Evolutionary conservation across 2,329 filamentous ascomycete species (phyloP).

Genomic region (Mariannaea sp.): DNA sequence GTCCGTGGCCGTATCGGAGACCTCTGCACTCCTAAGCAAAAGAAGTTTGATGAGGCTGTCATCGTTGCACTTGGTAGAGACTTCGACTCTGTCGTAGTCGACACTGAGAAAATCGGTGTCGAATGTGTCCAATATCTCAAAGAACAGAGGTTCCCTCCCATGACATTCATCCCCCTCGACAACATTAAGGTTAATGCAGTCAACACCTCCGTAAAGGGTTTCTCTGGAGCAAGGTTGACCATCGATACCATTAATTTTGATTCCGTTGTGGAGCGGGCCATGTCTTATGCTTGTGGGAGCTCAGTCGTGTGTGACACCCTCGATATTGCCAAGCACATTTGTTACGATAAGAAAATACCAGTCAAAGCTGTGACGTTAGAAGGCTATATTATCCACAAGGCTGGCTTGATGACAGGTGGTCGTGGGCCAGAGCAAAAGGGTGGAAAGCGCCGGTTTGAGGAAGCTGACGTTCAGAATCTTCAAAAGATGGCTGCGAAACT

Average conservation of each 20-base stretch:
- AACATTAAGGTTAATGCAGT: slow-evolving; percentile 94
- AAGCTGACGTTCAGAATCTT: slow-evolving; percentile 86
- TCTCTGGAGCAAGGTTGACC: slow-evolving; percentile 82
- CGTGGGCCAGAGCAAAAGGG: slow-evolving; percentile 76
- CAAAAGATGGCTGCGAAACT: slow-evolving; percentile 76
- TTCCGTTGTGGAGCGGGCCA: slow-evolving; percentile 82
- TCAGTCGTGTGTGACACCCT: slow-evolving; percentile 92
- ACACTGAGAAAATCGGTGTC: slow-evolving; percentile 90
- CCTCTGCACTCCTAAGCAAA: slow-evolving; percentile 94
- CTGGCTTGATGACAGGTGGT: slow-evolving; percentile 94
- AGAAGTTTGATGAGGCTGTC: slow-evolving; percentile 93
- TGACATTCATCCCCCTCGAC: slow-evolving; percentile 95
- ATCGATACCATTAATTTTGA: slow-evolving; percentile 98
- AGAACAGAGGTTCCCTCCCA: slow-evolving; percentile 82
- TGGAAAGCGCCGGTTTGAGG: slow-evolving; percentile 82
- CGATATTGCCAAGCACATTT: slow-evolving; percentile 84
- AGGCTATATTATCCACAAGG: slow-evolving; percentile 96
- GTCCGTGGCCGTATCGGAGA: slow-evolving; percentile 90
- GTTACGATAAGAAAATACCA: slow-evolving; percentile 81
- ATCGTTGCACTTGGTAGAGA: slow-evolving; percentile 90
- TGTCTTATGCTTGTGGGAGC: slow-evolving; percentile 93
- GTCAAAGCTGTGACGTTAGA: slow-evolving; percentile 95
- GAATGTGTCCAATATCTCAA: slow-evolving; percentile 95
- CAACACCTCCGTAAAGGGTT: slow-evolving; percentile 88
- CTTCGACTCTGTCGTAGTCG: slow-evolving; percentile 93